Conservation (phyloP, 2,329 filamentous ascomycete species). For the Monilinia aucupariae region DNA sequence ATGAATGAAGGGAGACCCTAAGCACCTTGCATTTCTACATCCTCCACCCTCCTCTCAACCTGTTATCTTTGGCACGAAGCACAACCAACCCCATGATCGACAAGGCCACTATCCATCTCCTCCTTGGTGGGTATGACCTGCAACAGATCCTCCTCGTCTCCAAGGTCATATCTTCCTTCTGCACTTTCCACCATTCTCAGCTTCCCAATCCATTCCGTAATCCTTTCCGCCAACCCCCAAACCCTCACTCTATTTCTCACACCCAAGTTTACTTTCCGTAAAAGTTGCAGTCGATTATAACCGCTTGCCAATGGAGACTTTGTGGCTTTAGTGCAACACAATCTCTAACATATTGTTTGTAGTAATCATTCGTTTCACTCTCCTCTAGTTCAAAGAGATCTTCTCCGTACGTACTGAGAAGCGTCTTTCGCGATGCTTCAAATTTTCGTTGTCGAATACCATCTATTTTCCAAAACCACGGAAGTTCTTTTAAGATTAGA, state of each 20-base stretch:
- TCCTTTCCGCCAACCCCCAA: constrained; percentile 12
- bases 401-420: constrained; percentile 5
- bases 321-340: background rate
- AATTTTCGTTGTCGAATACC: constrained; percentile 2
- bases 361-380: background rate
- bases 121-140: background rate
- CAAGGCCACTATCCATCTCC: background rate
- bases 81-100: background rate
- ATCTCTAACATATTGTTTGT: constrained; percentile 13
- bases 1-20: no score
- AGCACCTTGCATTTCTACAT: background rate
- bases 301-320: constrained; percentile 14
- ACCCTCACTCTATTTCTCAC: constrained; percentile 15
- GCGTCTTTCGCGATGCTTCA: background rate
- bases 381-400: background rate
- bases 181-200: background rate
- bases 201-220: constrained; percentile 15
- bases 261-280: constrained; percentile 10
- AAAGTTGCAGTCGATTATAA: constrained; percentile 15
- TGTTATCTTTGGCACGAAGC: background rate
- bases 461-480: constrained; percentile 20
- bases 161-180: background rate
- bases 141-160: constrained; percentile 5
- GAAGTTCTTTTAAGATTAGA: constrained; percentile 17
- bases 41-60: background rate